These are phyloP conservation scores for Phalaenopsis equestris DNA, from an alignment of 106 monocot genomes.

Conservation along the genomic window DNA sequence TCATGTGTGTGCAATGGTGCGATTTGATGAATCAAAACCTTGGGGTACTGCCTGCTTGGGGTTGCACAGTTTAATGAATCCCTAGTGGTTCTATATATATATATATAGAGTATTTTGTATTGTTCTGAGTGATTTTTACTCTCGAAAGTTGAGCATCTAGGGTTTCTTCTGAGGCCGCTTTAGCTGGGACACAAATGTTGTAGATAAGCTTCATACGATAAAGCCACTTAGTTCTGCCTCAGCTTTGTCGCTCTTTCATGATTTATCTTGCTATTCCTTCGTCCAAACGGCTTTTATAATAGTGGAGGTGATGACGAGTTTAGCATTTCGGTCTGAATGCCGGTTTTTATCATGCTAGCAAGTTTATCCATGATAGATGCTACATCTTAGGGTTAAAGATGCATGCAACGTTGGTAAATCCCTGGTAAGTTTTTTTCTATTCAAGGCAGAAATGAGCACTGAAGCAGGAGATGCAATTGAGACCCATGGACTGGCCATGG, in stretches of 20 bases:
- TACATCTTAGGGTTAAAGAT: not conserved
- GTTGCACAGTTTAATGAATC: not conserved
- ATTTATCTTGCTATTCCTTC: not conserved
- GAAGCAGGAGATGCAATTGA: slow-evolving; percentile 22
- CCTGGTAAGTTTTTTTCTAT: not conserved
- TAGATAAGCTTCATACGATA: not conserved
- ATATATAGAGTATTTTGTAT: not conserved
- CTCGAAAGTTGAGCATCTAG: not conserved
- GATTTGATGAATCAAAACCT: not conserved
- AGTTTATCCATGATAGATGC: not conserved
- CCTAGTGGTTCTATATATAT: not conserved
- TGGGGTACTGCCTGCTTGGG: not conserved
- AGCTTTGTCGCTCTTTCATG: not conserved
- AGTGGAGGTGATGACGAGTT: not conserved
- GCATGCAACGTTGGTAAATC: not conserved
- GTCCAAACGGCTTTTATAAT: not conserved
- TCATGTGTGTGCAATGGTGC: not conserved
- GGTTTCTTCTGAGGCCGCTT: not conserved
- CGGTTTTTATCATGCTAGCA: not conserved
- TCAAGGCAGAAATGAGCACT: not conserved
- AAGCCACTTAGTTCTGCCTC: not conserved
- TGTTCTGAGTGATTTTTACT: not conserved
- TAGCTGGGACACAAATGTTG: not conserved
- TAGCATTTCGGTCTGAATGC: not conserved
- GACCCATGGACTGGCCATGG: slow-evolving; percentile 40